Evolutionary conservation across 768 basidiomycete species (phyloP).

Genomic region (Podaxis mareebaensis): DNA sequence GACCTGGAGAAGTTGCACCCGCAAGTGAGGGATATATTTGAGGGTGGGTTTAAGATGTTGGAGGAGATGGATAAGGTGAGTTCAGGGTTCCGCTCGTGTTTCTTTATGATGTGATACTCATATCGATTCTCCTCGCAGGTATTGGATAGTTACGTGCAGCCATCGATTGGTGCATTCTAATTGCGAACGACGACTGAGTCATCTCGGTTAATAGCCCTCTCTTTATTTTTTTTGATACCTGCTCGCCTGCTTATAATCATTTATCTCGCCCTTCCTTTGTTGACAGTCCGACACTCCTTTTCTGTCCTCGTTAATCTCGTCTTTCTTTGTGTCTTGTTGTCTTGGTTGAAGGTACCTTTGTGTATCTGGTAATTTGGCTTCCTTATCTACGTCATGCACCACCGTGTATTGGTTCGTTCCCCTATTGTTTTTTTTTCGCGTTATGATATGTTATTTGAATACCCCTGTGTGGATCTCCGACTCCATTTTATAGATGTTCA

Average conservation of each 20-base stretch:
- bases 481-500: too few species aligned
- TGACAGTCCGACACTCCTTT: not conserved
- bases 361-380: not conserved
- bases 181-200: not conserved
- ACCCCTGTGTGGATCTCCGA: too few species aligned
- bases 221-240: not conserved
- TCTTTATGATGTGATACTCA: not conserved
- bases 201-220: not conserved
- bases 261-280: not conserved
- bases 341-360: not conserved
- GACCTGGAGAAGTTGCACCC: conserved; percentile 71
- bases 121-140: conserved; percentile 21
- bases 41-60: conserved; percentile 66
- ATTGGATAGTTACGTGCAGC: conserved; percentile 31
- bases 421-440: too few species aligned
- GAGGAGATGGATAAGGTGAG: conserved; percentile 81
- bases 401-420: not conserved
- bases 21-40: conserved; percentile 68
- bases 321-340: not conserved
- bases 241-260: not conserved
- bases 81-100: conserved; percentile 26
- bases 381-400: not conserved
- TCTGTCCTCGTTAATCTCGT: not conserved
- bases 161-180: conserved; percentile 33
- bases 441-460: too few species aligned